Base-by-base conservation (phyloP, 306 rosid genomes). In the Cucumis cinereus region DNA sequence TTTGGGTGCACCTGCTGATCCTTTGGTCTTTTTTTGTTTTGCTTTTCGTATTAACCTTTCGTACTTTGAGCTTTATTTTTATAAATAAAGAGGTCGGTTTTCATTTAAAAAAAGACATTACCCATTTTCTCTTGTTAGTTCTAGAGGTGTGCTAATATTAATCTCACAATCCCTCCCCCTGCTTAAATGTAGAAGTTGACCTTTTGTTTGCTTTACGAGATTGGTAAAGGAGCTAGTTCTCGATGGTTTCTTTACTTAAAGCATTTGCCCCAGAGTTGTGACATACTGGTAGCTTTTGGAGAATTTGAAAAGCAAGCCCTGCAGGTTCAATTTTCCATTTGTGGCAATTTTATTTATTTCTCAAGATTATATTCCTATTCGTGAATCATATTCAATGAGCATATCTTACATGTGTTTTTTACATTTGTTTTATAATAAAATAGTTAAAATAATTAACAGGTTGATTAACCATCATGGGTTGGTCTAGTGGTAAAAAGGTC, bases 231-330 rank as follows among this genome's bases (percentile, higher is more conserved):
- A 72, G 85, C 77, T 73, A 59, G 79, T 77, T 94, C 98, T 10
- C 59, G 85, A 84, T 94, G 97, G 97, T 79, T 85, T 79, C 91
- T 96, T 58, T 94, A 88, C 84, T 89, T 94, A 26, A 54, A 82
- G 77, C 88, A 86, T 77, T 75, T 94, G 77, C 97, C 96, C 0
- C 89, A 38, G 4, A 83, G 80, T 52, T 94, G 86, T 22, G 90
- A 90, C 79, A 53, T 86, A 50, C 82, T 93, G 35, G 87, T 91
- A 76, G 87, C 86, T 73, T 93, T 93, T 81, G 87, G 96, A 76
- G 94, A 91, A 84, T 88, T 90, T 49, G 97, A 91, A 86, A 90
- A 90, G 81, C 86, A 84, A 81, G 94, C 97, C 82, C 83, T 91
- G 79, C 98, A 93, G 86, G 98, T 91, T 88, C 87, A 77, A 87